A percentile compares a stretch with the other conserved stretches of the same genome.
These are phyloP conservation scores for Fusarium nisikadoi DNA, from an alignment of 2,329 filamentous ascomycete genomes.

Conservation along the genomic window DNA sequence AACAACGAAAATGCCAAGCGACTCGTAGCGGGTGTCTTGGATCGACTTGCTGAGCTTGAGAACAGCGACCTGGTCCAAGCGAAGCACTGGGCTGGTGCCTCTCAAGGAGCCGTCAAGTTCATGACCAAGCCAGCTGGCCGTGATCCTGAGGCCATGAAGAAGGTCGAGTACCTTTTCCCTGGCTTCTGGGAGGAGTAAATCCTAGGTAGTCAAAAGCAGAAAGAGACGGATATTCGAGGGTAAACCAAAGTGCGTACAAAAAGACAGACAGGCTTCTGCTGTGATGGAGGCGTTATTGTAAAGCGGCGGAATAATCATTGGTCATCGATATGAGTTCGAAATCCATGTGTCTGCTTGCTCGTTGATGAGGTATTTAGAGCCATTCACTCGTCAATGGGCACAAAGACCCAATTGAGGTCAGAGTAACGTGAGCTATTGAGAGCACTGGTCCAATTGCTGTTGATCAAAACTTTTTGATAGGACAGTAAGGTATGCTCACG, in stretches of 20 bases:
- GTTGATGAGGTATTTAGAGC: not conserved
- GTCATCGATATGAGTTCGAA: not conserved
- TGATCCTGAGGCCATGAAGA: slow-evolving; percentile 78
- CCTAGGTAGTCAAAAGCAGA: not conserved
- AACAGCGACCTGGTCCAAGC: slow-evolving; percentile 79
- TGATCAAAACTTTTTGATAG: slow-evolving; percentile 7
- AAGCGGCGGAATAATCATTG: slow-evolving; percentile 17
- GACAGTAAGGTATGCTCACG: not conserved
- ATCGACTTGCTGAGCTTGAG: slow-evolving; percentile 83
- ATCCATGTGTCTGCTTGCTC: not conserved
- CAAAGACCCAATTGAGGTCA: slow-evolving; percentile 1
- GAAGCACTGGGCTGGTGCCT: slow-evolving; percentile 81
- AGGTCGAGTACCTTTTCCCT: slow-evolving; percentile 87
- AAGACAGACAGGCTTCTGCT: slow-evolving; percentile 11
- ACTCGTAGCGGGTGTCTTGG: slow-evolving; percentile 86
- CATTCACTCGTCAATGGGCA: not conserved
- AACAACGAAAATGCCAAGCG: slow-evolving; percentile 89
- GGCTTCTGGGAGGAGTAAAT: slow-evolving; percentile 69
- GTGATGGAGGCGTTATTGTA: slow-evolving; percentile 25
- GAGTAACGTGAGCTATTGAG: slow-evolving; percentile 7
- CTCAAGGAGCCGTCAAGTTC: slow-evolving; percentile 79
- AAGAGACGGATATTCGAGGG: slow-evolving; percentile 1
- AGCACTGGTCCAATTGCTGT: slow-evolving; percentile 1
- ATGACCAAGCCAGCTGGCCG: slow-evolving; percentile 85
- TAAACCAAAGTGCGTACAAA: not conserved